A percentile compares a stretch with the other conserved stretches of the same genome.
These are phyloP conservation scores for Pueraria montana DNA, from an alignment of 306 rosid genomes.

Conservation along the genomic window DNA sequence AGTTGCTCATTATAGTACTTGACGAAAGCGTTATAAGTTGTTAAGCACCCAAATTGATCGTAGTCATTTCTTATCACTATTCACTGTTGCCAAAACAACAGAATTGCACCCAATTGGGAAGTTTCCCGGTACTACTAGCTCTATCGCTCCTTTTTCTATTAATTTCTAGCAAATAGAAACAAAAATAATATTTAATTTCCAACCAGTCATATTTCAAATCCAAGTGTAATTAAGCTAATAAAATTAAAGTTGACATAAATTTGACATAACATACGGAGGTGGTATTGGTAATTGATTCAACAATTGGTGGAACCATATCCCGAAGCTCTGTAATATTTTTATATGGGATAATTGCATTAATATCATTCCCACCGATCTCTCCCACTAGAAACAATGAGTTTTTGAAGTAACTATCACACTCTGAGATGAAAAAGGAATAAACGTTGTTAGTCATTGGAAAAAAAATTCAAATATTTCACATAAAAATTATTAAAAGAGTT, in stretches of 20 bases:
- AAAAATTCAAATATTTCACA: too few relatives aligned
- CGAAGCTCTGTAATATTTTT: neutral
- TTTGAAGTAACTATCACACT: neutral
- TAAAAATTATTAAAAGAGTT: neutral
- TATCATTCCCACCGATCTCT: neutral
- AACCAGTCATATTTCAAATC: too few relatives aligned
- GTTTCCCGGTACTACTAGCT: neutral
- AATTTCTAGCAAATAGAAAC: too few relatives aligned
- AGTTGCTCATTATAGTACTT: neutral
- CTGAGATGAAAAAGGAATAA: neutral
- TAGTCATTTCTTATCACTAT: constrained; percentile 49
- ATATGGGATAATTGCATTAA: too few relatives aligned
- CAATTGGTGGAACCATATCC: neutral
- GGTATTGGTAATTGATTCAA: neutral
- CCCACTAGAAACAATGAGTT: constrained; percentile 6
- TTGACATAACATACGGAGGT: neutral
- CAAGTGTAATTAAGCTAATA: too few relatives aligned
- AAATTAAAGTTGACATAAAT: neutral
- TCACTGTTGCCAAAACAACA: too few relatives aligned
- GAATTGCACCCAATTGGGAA: neutral
- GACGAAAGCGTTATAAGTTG: neutral
- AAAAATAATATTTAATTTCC: too few relatives aligned
- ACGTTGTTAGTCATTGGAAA: neutral
- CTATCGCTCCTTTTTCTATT: too few relatives aligned
- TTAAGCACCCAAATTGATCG: constrained; percentile 48